Conservation (phyloP, 169 alveolate genomes). For the Plasmodium gaboni region DNA sequence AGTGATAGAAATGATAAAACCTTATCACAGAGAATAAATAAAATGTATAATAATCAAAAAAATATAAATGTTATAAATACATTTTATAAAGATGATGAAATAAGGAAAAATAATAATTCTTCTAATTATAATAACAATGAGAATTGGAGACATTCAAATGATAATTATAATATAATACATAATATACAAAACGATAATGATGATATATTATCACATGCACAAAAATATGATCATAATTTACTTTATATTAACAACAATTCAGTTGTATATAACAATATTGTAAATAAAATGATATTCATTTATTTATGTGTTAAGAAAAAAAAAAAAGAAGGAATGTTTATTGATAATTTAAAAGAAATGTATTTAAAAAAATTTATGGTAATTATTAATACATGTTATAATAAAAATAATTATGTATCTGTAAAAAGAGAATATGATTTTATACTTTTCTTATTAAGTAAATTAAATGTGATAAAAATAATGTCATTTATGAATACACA, state of each 20-base stretch:
- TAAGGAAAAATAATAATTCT: background rate
- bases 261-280: slow-evolving; percentile 10
- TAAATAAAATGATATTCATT: slow-evolving; percentile 47
- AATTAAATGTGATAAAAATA: slow-evolving; percentile 66
- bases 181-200: background rate
- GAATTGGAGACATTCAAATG: background rate
- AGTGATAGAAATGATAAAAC: background rate
- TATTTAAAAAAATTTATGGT: slow-evolving; percentile 32
- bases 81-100: background rate
- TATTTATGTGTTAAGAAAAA: slow-evolving; percentile 44
- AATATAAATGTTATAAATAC: background rate
- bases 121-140: background rate
- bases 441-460: slow-evolving; percentile 48
- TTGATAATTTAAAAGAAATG: slow-evolving; percentile 70
- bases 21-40: background rate
- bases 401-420: slow-evolving; percentile 13
- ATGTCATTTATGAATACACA: slow-evolving; percentile 60
- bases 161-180: background rate
- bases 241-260: slow-evolving; percentile 1
- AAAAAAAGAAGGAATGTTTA: slow-evolving; percentile 58
- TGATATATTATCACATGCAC: background rate
- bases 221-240: background rate
- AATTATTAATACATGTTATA: background rate
- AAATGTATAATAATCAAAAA: slow-evolving; percentile 8
- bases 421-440: slow-evolving; percentile 71